A percentile compares a stretch with the other conserved stretches of the same genome.
Evolutionary conservation across 2,329 filamentous ascomycete species (phyloP).

Genomic region (Helotiales sp.): DNA sequence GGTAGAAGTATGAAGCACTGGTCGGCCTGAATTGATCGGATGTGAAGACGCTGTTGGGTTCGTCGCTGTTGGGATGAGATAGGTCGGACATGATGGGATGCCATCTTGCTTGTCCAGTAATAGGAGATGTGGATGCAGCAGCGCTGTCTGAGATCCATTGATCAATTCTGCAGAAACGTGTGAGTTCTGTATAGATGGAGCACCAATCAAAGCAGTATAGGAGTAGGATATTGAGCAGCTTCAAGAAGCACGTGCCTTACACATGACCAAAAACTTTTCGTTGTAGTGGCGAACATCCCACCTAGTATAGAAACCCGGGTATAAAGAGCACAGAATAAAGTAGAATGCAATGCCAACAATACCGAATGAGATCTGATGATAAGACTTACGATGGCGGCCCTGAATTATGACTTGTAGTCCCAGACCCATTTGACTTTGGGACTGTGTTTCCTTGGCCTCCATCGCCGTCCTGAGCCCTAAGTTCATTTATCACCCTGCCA

Average conservation of each 20-base stretch:
- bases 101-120: slow-evolving; percentile 19
- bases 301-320: neutral
- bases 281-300: neutral
- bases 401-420: slow-evolving; percentile 21
- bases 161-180: slow-evolving; percentile 22
- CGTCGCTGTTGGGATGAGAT: slow-evolving; percentile 39
- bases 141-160: slow-evolving; percentile 27
- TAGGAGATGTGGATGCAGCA: slow-evolving; percentile 21
- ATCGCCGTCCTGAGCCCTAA: slow-evolving; percentile 51
- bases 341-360: neutral
- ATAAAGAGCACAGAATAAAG: neutral
- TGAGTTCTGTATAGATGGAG: neutral
- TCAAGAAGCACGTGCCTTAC: neutral
- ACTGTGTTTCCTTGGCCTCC: slow-evolving; percentile 37
- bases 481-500: slow-evolving; percentile 62
- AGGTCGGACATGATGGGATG: slow-evolving; percentile 35
- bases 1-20: slow-evolving; percentile 47
- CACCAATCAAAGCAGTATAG: neutral
- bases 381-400: slow-evolving; percentile 27
- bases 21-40: slow-evolving; percentile 45
- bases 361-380: neutral
- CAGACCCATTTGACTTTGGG: slow-evolving; percentile 33
- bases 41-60: slow-evolving; percentile 38
- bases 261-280: slow-evolving; percentile 7
- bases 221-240: neutral